These are phyloP conservation scores for Phytophthora pinifolia DNA, from an alignment of 352 stramenopile genomes.

Conservation along the genomic window DNA sequence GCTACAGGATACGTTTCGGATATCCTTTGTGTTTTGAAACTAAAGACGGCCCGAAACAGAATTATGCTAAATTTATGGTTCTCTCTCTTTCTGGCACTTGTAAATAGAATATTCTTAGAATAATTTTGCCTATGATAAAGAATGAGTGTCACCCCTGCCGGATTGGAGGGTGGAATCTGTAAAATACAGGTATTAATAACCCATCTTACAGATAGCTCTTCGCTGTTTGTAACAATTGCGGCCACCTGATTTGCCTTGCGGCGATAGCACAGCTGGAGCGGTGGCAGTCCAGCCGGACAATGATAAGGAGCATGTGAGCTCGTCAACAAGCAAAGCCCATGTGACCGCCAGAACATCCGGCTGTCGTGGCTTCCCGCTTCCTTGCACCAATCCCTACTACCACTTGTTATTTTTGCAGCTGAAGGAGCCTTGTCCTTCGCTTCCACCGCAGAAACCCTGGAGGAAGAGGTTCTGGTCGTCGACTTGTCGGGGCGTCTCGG, in stretches of 20 bases:
- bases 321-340: slow-evolving; percentile 24
- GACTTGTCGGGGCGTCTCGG: slow-evolving; percentile 20
- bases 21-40: too few species aligned
- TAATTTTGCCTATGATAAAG: too few species aligned
- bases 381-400: too few species aligned
- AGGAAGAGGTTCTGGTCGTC: slow-evolving; percentile 23
- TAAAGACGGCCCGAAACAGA: too few species aligned
- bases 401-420: slow-evolving; percentile 16
- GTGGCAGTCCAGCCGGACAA: slow-evolving; percentile 13
- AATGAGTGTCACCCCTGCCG: too few species aligned
- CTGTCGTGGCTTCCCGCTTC: not conserved
- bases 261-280: not conserved
- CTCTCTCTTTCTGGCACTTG: too few species aligned
- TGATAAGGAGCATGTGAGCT: slow-evolving; percentile 15
- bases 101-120: too few species aligned
- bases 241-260: not conserved
- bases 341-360: slow-evolving; percentile 13
- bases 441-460: slow-evolving; percentile 4
- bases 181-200: not conserved
- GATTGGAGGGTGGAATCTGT: too few species aligned
- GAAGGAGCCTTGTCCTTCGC: slow-evolving; percentile 6
- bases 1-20: too few species aligned
- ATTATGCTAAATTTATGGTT: too few species aligned
- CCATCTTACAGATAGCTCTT: slow-evolving; percentile 4
- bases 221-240: slow-evolving; percentile 7